Evolutionary conservation across 202 grass and related monocot species (phyloP), one percentile per base, ranked within the genome.

Genomic region (Schoenoplectus triqueter): DNA sequence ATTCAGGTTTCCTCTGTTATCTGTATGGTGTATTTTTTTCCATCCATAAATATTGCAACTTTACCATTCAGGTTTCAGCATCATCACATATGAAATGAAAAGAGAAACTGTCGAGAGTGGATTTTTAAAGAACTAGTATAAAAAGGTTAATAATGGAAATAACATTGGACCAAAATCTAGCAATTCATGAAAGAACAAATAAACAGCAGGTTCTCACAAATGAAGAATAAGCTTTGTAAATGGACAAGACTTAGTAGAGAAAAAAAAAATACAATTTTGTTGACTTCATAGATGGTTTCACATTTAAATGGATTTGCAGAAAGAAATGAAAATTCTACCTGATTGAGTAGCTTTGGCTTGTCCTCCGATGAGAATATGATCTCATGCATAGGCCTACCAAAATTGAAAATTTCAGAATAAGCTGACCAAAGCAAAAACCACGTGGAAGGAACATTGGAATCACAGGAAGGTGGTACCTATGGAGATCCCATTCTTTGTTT

Each of bases 331-430:
- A 52, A 48, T 3, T 74, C 70, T 89, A 97, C 94, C 88, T 90
- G 88, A 85, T 86, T 90, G 68, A 97, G 94, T 10, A 97, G 85
- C 64, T 94, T 94, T 82, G 94, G 94, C 66, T 90, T 97, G 88
- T 97, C 90, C 86, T 85, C 88, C 22, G 88, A 83, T 84, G 94
- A 86, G 89, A 97, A 92, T 49, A 92, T 88, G 86, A 97, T 92
- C 83, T 97, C 91, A 86, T 97, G 94, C 91, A 92, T 97, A 20
- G 91, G 91, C 85, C 94, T 97, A 89, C 59, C 88, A 90, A 50
- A 82, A 46, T 31, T 31, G 31, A 31, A 31, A 65, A 7, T 20
- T 49, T 82, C 61, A 66, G 42, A 82, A 47, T 11, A 82, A 52
- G 19, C 52, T 18, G 52, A 74, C 47, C 71, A 31, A 74, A 66